Evolutionary conservation across 169 alveolate genomes (phyloP).

Genomic region (Cryptosporidium canis): DNA sequence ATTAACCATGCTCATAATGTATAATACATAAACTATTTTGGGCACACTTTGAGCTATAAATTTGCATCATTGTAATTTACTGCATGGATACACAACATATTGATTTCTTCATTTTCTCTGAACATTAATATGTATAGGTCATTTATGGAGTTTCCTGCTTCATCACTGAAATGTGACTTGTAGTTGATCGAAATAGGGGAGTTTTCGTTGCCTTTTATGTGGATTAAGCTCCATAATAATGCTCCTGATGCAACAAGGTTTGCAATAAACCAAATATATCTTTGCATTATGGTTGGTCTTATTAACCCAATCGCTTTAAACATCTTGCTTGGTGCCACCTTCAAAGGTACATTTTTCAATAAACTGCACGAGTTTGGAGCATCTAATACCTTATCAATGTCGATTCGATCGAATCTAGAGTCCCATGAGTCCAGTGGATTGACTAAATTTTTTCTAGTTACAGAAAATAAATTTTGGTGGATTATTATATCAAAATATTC

Average conservation of each 20-base stretch:
- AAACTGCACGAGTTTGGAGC: background rate
- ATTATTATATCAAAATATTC: conserved; percentile 53
- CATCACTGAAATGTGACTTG: conserved; percentile 36
- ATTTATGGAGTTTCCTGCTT: conserved; percentile 10
- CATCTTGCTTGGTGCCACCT: conserved; percentile 5
- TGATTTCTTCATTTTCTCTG: conserved; percentile 7
- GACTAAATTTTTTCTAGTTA: background rate
- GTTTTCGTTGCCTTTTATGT: conserved; percentile 21
- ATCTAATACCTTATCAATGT: background rate
- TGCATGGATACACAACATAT: background rate
- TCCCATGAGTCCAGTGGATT: conserved; percentile 34
- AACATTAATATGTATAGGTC: conserved; percentile 26
- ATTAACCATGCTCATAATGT: background rate
- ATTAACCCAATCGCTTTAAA: conserved; percentile 31
- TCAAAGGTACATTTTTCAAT: background rate
- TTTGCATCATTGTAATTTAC: conserved; percentile 51
- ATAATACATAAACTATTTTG: no score
- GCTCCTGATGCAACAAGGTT: conserved; percentile 42
- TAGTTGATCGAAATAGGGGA: conserved; percentile 25
- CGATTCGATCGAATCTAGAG: background rate
- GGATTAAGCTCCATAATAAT: conserved; percentile 32
- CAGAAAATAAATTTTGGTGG: background rate
- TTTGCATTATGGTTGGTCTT: background rate
- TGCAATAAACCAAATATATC: conserved; percentile 26
- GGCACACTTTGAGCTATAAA: background rate